Evolutionary conservation across 495 filamentous ascomycete species (phyloP).

Genomic region (Schizothecium vesticola): DNA sequence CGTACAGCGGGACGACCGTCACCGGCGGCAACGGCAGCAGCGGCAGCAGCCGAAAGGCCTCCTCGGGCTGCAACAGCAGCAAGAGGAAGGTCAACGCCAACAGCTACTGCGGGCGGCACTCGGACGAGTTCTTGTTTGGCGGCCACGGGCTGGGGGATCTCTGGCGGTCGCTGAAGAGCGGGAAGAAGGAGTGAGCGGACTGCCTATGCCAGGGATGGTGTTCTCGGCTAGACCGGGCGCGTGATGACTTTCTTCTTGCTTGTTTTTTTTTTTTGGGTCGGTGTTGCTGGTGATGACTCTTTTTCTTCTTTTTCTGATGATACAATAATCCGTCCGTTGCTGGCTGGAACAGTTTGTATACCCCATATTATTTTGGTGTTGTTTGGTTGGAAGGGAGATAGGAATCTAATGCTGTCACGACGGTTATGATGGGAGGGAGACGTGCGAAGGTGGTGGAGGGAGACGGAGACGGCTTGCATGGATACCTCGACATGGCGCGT

Average conservation of each 20-base stretch:
- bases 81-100: constrained; percentile 28
- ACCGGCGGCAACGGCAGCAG: constrained; percentile 13
- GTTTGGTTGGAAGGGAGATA: background rate
- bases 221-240: background rate
- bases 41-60: constrained; percentile 1
- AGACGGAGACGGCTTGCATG: background rate
- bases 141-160: constrained; percentile 25
- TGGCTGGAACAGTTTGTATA: constrained; percentile 23
- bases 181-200: constrained; percentile 9
- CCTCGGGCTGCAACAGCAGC: background rate
- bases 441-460: background rate
- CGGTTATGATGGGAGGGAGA: background rate
- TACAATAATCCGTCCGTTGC: constrained; percentile 3
- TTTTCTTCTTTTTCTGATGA: constrained; percentile 1
- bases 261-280: background rate
- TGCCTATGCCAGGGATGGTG: background rate
- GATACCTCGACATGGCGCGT: background rate
- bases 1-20: background rate
- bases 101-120: constrained; percentile 34
- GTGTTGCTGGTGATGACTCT: background rate
- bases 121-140: constrained; percentile 29
- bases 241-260: background rate
- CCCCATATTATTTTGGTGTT: background rate
- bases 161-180: constrained; percentile 23
- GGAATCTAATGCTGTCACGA: background rate